Percentiles rank a stretch among this genome's conserved stretches.
These are phyloP conservation scores for Fistulifera solaris DNA, from an alignment of 108 stramenopile genomes.

Conservation along the genomic window DNA sequence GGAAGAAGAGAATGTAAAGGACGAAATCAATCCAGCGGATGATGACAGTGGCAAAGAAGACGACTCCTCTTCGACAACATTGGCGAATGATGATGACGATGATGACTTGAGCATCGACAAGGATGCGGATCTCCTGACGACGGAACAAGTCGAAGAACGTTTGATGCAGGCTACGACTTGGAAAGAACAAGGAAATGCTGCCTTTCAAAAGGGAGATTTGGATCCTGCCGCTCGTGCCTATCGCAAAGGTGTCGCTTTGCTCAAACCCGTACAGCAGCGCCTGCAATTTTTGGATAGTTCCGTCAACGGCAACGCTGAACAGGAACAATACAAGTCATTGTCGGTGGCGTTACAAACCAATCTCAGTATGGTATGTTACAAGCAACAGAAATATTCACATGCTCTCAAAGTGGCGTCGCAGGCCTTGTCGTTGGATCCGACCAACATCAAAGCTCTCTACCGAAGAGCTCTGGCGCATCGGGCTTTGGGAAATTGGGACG, in stretches of 20 bases:
- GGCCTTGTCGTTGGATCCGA: conserved; percentile 54
- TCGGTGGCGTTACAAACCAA: conserved; percentile 64
- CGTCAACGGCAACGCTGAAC: conserved; percentile 52
- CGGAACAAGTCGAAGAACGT: conserved; percentile 32
- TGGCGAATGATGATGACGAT: background rate
- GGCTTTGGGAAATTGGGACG: conserved; percentile 43
- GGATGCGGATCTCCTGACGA: conserved; percentile 1
- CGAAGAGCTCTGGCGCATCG: conserved; percentile 56
- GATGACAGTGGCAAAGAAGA: no score
- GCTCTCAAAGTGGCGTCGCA: conserved; percentile 51
- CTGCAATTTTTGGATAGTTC: background rate
- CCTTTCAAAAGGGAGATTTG: conserved; percentile 51
- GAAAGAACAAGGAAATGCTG: conserved; percentile 75
- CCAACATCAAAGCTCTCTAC: conserved; percentile 80
- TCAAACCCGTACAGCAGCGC: conserved; percentile 28
- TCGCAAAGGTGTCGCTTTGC: conserved; percentile 46
- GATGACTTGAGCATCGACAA: no score
- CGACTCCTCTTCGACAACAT: background rate
- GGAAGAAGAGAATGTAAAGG: no score
- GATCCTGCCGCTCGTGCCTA: conserved; percentile 62
- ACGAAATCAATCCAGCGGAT: no score
- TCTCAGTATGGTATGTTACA: conserved; percentile 68
- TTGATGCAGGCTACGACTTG: conserved; percentile 42
- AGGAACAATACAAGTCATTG: conserved; percentile 67
- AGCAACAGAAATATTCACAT: conserved; percentile 54